Percentiles rank a stretch among this genome's conserved stretches.
Conservation (phyloP, 73 alveolate genomes). For the Paramecium biaurelia region DNA sequence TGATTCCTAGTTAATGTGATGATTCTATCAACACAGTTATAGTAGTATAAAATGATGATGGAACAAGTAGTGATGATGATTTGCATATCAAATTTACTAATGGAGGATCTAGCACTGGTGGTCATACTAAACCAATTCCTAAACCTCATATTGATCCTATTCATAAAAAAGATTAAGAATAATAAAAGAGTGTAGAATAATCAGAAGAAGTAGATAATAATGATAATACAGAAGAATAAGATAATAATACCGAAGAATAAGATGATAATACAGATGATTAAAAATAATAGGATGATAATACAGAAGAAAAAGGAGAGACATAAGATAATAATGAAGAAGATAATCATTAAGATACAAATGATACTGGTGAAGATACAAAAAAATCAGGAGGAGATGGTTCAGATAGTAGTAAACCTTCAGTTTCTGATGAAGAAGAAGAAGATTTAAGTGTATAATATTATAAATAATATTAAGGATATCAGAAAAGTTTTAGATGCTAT, state of each 20-base stretch:
- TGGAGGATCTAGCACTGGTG: background rate
- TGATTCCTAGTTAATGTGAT: conserved; percentile 44
- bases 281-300: background rate
- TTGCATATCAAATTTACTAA: background rate
- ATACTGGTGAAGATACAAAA: background rate
- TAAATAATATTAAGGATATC: background rate
- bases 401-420: background rate
- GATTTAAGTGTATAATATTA: background rate
- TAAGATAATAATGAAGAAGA: background rate
- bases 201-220: background rate
- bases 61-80: conserved; percentile 28
- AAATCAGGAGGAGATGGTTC: background rate
- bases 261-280: background rate
- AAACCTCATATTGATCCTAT: background rate
- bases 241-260: background rate
- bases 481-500: background rate
- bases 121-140: background rate
- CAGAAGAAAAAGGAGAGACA: background rate
- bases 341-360: background rate
- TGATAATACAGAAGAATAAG: background rate
- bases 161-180: background rate
- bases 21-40: conserved; percentile 24
- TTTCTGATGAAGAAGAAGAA: background rate
- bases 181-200: background rate
- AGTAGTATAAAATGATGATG: conserved; percentile 47